Evolutionary conservation across 208 protist genomes (phyloP).

Genomic region (Blechomonas ayalai): DNA sequence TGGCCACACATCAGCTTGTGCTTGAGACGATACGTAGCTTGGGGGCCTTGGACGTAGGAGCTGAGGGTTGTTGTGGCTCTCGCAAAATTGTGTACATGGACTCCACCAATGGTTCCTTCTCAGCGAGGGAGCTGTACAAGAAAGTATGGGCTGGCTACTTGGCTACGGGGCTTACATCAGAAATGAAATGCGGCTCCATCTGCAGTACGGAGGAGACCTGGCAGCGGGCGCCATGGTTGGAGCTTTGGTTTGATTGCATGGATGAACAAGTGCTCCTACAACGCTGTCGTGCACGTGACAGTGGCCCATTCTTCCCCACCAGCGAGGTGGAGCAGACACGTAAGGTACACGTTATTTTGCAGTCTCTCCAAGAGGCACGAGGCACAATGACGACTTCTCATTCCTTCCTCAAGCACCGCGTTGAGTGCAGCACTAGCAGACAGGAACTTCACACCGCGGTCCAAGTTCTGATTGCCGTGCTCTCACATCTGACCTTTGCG

Average conservation of each 20-base stretch:
- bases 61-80: not conserved
- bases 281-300: slow-evolving; percentile 6
- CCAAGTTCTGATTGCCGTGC: no score
- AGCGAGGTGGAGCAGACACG: slow-evolving; percentile 4
- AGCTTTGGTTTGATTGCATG: not conserved
- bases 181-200: no score
- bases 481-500: no score
- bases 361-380: slow-evolving; percentile 4
- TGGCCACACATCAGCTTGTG: slow-evolving; percentile 15
- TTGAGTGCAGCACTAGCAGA: no score
- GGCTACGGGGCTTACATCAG: no score
- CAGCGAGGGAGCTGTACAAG: slow-evolving; percentile 16
- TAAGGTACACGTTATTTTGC: slow-evolving; percentile 15
- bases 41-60: not conserved
- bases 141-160: slow-evolving; percentile 4
- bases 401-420: no score
- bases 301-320: slow-evolving; percentile 26
- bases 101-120: slow-evolving; percentile 31
- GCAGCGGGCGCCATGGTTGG: not conserved
- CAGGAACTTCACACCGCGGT: no score
- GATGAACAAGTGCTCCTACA: slow-evolving; percentile 4
- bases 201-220: no score
- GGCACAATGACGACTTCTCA: no score
- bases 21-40: slow-evolving; percentile 2
- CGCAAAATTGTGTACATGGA: slow-evolving; percentile 27